Conservation (phyloP, 345 rosid genomes). For the Lepidium sativum region DNA sequence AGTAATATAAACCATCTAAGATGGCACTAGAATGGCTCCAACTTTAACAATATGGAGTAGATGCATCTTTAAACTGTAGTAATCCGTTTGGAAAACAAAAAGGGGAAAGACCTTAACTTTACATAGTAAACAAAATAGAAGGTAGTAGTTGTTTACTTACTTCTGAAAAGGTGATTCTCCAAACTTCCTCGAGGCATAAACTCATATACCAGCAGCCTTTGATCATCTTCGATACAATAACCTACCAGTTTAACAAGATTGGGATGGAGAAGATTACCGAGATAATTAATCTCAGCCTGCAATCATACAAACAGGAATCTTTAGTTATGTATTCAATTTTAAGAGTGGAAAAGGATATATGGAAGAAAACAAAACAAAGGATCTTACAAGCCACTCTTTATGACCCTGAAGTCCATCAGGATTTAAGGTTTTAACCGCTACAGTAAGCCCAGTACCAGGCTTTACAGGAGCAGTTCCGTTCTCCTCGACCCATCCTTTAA, state of each 20-base stretch:
- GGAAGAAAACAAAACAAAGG: neutral
- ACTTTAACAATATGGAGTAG: neutral
- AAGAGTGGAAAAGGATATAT: neutral
- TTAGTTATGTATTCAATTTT: neutral
- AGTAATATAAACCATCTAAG: neutral
- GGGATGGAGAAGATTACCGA: constrained; percentile 52
- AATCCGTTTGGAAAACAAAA: neutral
- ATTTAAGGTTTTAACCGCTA: constrained; percentile 92
- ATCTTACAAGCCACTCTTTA: constrained; percentile 93
- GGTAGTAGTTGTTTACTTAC: constrained; percentile 24
- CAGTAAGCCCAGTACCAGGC: constrained; percentile 97
- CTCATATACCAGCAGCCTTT: constrained; percentile 55
- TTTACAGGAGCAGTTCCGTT: constrained; percentile 97
- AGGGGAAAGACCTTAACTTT: neutral
- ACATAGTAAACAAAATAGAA: neutral
- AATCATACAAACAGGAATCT: constrained; percentile 9
- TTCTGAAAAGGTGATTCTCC: constrained; percentile 62
- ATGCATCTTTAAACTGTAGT: neutral
- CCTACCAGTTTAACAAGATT: constrained; percentile 53
- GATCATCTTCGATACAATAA: constrained; percentile 60
- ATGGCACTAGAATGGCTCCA: neutral
- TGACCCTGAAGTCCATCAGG: constrained; percentile 99
- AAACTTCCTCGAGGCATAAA: constrained; percentile 70
- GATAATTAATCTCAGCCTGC: constrained; percentile 74
- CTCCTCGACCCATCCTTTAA: constrained; percentile 97